These are phyloP conservation scores for Cordyceps fumosorosea DNA, from an alignment of 2,329 filamentous ascomycete species.

Conservation along the genomic window DNA sequence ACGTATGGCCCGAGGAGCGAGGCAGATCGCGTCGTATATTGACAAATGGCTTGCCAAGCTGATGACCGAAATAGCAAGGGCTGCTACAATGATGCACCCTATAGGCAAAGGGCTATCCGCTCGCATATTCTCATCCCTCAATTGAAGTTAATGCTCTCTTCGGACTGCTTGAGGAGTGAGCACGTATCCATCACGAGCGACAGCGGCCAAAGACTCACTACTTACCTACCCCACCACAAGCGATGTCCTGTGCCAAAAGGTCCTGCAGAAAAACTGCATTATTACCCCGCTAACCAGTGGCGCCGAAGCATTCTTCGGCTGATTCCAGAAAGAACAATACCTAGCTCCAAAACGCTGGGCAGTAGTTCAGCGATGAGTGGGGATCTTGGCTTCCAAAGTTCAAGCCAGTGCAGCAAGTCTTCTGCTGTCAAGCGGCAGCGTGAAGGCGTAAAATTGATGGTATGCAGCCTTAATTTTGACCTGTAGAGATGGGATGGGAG, in stretches of 20 bases:
- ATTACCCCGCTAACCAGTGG: background rate
- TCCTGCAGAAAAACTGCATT: too few relatives aligned
- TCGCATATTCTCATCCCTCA: too few relatives aligned
- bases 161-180: too few relatives aligned
- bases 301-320: background rate
- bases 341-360: background rate
- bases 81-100: too few relatives aligned
- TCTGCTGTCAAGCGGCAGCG: background rate
- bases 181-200: background rate
- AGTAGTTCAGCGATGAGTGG: background rate
- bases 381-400: background rate
- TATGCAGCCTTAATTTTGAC: background rate
- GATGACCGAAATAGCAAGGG: too few relatives aligned
- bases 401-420: background rate
- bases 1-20: too few relatives aligned
- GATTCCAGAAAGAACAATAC: background rate
- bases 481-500: background rate
- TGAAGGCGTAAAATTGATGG: background rate
- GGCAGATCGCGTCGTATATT: too few relatives aligned
- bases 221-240: background rate
- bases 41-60: too few relatives aligned
- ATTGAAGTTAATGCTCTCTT: too few relatives aligned
- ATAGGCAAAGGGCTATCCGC: too few relatives aligned
- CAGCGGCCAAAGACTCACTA: background rate
- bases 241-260: background rate